phyloP scores from a whole-genome alignment of 2,329 filamentous ascomycete species.

The Biscogniauxia marginata region DNA sequence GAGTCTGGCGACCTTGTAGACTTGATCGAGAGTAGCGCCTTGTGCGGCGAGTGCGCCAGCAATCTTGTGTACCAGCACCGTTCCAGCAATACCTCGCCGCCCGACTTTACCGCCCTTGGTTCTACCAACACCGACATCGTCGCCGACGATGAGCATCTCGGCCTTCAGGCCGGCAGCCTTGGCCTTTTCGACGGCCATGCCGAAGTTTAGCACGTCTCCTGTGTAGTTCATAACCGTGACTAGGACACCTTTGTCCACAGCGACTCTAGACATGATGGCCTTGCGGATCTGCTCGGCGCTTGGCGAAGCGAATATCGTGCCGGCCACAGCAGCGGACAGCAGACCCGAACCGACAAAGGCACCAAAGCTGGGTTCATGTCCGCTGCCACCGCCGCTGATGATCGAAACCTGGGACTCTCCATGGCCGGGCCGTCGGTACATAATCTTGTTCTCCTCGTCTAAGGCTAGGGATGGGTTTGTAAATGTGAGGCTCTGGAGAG shows the following conservation, averaged over 20 bases:
- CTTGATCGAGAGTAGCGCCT: slow-evolving; percentile 67
- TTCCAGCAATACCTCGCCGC: slow-evolving; percentile 84
- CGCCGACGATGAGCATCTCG: slow-evolving; percentile 88
- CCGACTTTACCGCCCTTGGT: slow-evolving; percentile 87
- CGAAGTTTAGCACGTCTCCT: slow-evolving; percentile 86
- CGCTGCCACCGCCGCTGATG: slow-evolving; percentile 83
- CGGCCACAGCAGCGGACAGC: slow-evolving; percentile 77
- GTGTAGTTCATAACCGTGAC: slow-evolving; percentile 98
- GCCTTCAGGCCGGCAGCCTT: slow-evolving; percentile 73
- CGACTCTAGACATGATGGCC: slow-evolving; percentile 71
- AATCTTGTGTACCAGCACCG: slow-evolving; percentile 89
- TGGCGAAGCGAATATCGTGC: slow-evolving; percentile 83
- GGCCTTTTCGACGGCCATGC: slow-evolving; percentile 90
- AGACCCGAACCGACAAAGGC: slow-evolving; percentile 82
- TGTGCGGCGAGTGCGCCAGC: slow-evolving; percentile 76
- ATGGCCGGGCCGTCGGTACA: slow-evolving; percentile 66
- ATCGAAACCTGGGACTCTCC: slow-evolving; percentile 67
- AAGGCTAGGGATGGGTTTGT: slow-evolving; percentile 83
- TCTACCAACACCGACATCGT: slow-evolving; percentile 87
- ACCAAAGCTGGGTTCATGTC: slow-evolving; percentile 86
- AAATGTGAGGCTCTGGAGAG: slow-evolving; percentile 73
- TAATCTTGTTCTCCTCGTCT: slow-evolving; percentile 76
- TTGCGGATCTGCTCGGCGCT: slow-evolving; percentile 78
- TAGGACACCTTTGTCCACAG: slow-evolving; percentile 70
- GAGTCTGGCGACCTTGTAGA: slow-evolving; percentile 68